Base-by-base conservation (phyloP, 2,329 filamentous ascomycete species). In the Pseudogymnoascus sp. region DNA sequence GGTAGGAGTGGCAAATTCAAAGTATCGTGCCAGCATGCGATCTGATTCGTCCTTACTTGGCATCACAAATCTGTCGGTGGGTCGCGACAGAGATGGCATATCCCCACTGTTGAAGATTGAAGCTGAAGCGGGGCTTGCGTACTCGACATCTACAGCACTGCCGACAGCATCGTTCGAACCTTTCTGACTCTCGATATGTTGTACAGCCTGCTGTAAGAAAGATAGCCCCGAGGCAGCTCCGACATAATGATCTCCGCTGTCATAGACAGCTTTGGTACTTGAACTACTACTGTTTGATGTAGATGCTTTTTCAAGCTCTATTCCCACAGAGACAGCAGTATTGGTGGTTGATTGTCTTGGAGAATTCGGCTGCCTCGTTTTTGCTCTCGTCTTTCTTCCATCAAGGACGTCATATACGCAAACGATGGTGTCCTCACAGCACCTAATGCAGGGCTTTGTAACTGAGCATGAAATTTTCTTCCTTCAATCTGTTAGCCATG, bases 1-100 rank as follows among this genome's bases (percentile, higher is more conserved):
- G 0, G 83, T 86, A 0, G 83, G 82, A 18, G 84, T 81, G 5
- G 82, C 83, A 63, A 82, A 83, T 55, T 86, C 83, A 65, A 86
- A 86, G 61, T 86, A 86, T 5, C 83, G 73, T 6, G 76, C 75
- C 4, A 86, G 71, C 2, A 85, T 62, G 11, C 59, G 62, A 4
- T 63, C 62, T n/a, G 62, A 38, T n/a, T 63, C 25, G 16, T 61
- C 14, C 40, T 60, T 55, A 18, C 23, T 52, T 33, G 65, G 65
- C 16, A 65, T 62, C n/a, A 25, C 33, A 11, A 67, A 62, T 11
- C 25, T 37, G 3, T 59, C 37, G 9, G 12, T 25, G 9, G 31
- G 12, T 25, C 12, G 6, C 1, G 49, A 35, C 9, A 63, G 21
- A 41, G 38, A 16, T 18, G 33, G 37, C 16, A 40, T 65, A 62